Evolutionary conservation across 2,329 filamentous ascomycete species (phyloP).

Genomic region (Talaromyces pinophilus): DNA sequence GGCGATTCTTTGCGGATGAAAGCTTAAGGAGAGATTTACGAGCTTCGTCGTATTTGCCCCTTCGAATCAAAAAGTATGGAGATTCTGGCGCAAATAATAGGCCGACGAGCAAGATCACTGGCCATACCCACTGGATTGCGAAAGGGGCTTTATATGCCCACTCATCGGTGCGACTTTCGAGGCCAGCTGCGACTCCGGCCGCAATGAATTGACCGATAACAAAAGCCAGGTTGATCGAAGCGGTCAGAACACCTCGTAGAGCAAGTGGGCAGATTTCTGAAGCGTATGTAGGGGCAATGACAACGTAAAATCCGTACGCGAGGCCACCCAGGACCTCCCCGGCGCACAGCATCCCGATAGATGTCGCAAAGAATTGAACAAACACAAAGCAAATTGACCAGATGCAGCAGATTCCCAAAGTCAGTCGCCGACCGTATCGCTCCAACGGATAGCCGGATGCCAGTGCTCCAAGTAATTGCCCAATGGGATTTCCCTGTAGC

Average conservation of each 20-base stretch:
- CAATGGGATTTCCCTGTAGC: slow-evolving; percentile 35
- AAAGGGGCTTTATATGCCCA: slow-evolving; percentile 51
- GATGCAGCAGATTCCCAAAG: slow-evolving; percentile 31
- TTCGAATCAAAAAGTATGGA: slow-evolving; percentile 54
- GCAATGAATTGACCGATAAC: slow-evolving; percentile 41
- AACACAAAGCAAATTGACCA: slow-evolving; percentile 36
- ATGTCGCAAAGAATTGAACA: slow-evolving; percentile 37
- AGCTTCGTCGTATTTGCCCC: slow-evolving; percentile 44
- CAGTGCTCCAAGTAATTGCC: slow-evolving; percentile 53
- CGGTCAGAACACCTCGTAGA: slow-evolving; percentile 52
- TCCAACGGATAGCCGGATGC: slow-evolving; percentile 49
- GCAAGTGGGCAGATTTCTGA: slow-evolving; percentile 51
- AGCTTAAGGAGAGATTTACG: slow-evolving; percentile 45
- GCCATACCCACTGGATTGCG: slow-evolving; percentile 49
- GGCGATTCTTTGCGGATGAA: slow-evolving; percentile 42
- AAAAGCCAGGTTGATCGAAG: slow-evolving; percentile 55
- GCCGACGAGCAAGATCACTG: slow-evolving; percentile 40
- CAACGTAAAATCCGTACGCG: slow-evolving; percentile 52
- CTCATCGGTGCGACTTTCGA: slow-evolving; percentile 34
- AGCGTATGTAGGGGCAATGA: slow-evolving; percentile 51
- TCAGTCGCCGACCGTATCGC: slow-evolving; percentile 40
- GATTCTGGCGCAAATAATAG: slow-evolving; percentile 53
- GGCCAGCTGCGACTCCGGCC: slow-evolving; percentile 35
- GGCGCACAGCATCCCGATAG: slow-evolving; percentile 45
- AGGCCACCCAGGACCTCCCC: slow-evolving; percentile 50